Evolutionary conservation across 176 grass and related monocot species (phyloP).

Genomic region (Rhipidocladum racemiflorum): DNA sequence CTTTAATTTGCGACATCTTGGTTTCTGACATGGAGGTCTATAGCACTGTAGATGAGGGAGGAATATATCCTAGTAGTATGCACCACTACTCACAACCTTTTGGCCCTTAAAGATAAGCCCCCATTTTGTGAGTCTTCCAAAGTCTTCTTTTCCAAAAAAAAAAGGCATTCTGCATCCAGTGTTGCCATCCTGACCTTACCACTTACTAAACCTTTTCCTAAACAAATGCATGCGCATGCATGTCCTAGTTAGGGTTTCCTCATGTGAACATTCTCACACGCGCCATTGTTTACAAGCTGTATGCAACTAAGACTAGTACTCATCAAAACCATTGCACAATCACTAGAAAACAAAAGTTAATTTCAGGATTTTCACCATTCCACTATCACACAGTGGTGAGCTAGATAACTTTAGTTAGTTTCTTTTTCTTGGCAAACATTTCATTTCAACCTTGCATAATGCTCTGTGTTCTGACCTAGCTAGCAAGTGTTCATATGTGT

Average conservation of each 20-base stretch:
- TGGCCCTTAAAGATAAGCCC: slow-evolving; percentile 19
- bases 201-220: slow-evolving; percentile 33
- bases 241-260: slow-evolving; percentile 44
- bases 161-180: background rate
- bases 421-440: background rate
- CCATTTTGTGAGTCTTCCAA: slow-evolving; percentile 30
- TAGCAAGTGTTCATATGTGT: background rate
- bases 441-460: background rate
- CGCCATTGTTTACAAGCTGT: slow-evolving; percentile 42
- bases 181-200: slow-evolving; percentile 29
- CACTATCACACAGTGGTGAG: slow-evolving; percentile 2
- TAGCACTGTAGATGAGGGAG: too few relatives aligned
- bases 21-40: too few relatives aligned
- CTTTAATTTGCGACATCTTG: background rate
- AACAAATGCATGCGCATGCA: slow-evolving; percentile 40
- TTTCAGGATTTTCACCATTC: slow-evolving; percentile 13
- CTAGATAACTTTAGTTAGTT: slow-evolving; percentile 5
- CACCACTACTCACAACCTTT: slow-evolving; percentile 14
- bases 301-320: slow-evolving; percentile 33
- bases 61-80: background rate
- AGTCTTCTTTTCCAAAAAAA: slow-evolving; percentile 28
- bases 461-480: background rate
- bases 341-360: background rate
- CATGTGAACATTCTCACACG: slow-evolving; percentile 31
- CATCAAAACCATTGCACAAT: slow-evolving; percentile 22